These are phyloP conservation scores for Pelargonium fulgidum DNA, from an alignment of 441 rosid genomes.

Conservation along the genomic window DNA sequence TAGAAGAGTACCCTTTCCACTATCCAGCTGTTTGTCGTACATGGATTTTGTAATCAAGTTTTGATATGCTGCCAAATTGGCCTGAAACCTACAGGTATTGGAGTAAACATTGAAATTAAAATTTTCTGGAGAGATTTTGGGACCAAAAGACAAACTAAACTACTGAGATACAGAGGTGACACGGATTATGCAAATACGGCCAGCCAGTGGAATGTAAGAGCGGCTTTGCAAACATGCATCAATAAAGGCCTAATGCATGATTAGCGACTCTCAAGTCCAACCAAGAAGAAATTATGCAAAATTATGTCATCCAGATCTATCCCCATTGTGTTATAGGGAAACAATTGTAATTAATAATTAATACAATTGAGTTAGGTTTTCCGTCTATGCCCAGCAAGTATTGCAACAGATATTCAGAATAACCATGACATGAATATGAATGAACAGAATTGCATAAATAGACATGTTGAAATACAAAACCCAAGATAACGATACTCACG, in stretches of 20 bases:
- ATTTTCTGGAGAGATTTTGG: neutral
- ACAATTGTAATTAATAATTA: no score
- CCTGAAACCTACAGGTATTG: conserved; percentile 37
- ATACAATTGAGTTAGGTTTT: no score
- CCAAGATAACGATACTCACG: conserved; percentile 23
- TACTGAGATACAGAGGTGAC: neutral
- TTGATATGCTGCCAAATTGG: conserved; percentile 44
- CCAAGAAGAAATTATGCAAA: no score
- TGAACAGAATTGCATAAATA: neutral
- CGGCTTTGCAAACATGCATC: no score
- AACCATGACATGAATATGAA: neutral
- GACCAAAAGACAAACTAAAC: neutral
- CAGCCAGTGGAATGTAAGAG: neutral
- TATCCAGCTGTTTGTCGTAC: conserved; percentile 73
- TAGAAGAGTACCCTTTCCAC: conserved; percentile 77
- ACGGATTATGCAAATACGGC: neutral
- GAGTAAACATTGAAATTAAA: neutral
- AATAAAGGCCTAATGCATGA: no score
- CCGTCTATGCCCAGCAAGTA: neutral
- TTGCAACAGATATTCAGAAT: neutral
- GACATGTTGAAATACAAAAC: neutral
- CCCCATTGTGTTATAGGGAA: no score
- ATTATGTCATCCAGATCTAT: no score
- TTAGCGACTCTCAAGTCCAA: no score
- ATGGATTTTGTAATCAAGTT: conserved; percentile 46